These are phyloP conservation scores for Rhizophlyctis rosea DNA, from an alignment of 192 early-diverging fungal species.

Conservation along the genomic window DNA sequence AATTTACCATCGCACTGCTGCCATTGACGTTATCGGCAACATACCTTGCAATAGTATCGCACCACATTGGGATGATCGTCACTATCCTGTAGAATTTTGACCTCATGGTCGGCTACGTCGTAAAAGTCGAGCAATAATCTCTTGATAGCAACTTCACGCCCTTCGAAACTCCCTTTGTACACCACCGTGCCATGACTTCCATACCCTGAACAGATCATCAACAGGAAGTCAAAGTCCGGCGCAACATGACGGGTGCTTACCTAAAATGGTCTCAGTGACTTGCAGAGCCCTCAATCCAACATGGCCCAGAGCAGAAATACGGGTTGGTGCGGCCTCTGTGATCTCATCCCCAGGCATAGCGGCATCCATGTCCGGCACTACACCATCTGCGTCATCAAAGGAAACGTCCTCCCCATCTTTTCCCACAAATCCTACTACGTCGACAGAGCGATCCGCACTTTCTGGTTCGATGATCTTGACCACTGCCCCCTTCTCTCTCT, in stretches of 20 bases:
- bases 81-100: slow-evolving; percentile 84
- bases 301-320: slow-evolving; percentile 3
- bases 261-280: slow-evolving; percentile 63
- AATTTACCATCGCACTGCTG: not conserved
- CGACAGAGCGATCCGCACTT: not conserved
- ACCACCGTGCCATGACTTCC: slow-evolving; percentile 98
- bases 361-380: not conserved
- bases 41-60: slow-evolving; percentile 84
- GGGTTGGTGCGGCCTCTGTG: not conserved
- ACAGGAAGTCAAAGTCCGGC: not conserved
- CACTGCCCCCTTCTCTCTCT: slow-evolving; percentile 1
- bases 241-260: slow-evolving; percentile 2
- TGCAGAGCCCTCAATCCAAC: slow-evolving; percentile 49
- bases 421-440: not conserved
- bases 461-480: not conserved
- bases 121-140: slow-evolving; percentile 93
- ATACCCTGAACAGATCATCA: slow-evolving; percentile 68
- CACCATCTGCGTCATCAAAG: not conserved
- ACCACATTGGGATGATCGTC: slow-evolving; percentile 96
- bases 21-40: not conserved
- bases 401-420: not conserved
- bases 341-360: not conserved
- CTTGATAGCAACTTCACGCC: slow-evolving; percentile 90
- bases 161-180: slow-evolving; percentile 90
- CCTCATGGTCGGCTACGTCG: slow-evolving; percentile 92